Conservation (phyloP, 345 rosid species). For the Melaleuca alternifolia region DNA sequence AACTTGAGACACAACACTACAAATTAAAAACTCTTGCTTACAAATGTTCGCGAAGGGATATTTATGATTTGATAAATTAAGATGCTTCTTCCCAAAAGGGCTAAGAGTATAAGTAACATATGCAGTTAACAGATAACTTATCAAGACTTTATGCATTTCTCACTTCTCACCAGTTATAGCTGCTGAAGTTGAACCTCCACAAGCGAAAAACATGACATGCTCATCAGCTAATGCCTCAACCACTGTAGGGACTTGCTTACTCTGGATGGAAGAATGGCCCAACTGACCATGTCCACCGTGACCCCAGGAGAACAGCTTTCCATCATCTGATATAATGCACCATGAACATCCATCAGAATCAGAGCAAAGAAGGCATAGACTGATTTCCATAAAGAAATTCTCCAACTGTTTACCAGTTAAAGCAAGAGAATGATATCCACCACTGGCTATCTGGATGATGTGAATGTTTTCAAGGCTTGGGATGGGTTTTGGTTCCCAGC, state of each 20-base stretch:
- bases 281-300: constrained; percentile 92
- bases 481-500: constrained; percentile 76
- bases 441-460: constrained; percentile 64
- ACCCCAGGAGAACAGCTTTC: constrained; percentile 91
- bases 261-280: constrained; percentile 54
- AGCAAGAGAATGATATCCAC: constrained; percentile 93
- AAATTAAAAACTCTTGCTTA: neutral
- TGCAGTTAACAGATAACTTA: neutral
- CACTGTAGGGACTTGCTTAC: constrained; percentile 41
- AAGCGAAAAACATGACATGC: constrained; percentile 42
- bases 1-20: neutral
- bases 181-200: constrained; percentile 92
- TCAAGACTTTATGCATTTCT: neutral
- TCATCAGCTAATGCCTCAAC: constrained; percentile 62
- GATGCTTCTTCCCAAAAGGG: neutral
- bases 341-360: constrained; percentile 4
- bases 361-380: neutral
- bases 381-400: neutral
- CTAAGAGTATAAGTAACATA: neutral
- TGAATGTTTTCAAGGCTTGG: constrained; percentile 46
- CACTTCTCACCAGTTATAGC: constrained; percentile 53
- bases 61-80: neutral
- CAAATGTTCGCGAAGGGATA: neutral
- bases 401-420: constrained; percentile 45
- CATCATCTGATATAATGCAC: constrained; percentile 39